phyloP scores from a whole-genome alignment of 2,329 filamentous ascomycete genomes.

The Dactylellina leptospora region DNA sequence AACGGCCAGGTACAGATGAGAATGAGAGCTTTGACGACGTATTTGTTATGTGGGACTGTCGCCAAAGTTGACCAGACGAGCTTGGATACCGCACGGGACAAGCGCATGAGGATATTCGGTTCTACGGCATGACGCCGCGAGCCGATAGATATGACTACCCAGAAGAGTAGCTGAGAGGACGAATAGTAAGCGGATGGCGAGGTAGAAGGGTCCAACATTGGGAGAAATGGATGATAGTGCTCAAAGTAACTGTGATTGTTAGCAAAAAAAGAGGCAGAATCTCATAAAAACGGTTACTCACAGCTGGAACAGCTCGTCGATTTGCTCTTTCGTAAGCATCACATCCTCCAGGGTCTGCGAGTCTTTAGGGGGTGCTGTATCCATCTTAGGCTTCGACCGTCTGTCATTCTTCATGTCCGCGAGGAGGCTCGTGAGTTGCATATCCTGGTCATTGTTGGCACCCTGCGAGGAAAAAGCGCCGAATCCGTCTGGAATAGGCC shows the following conservation, averaged over 20 bases:
- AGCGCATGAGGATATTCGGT: constrained; percentile 70
- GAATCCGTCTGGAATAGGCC: constrained; percentile 36
- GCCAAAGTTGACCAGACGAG: constrained; percentile 80
- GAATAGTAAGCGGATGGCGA: constrained; percentile 77
- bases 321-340: constrained; percentile 71
- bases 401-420: constrained; percentile 52
- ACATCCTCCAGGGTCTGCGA: constrained; percentile 71
- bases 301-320: constrained; percentile 73
- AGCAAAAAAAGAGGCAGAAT: too few species aligned
- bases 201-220: constrained; percentile 74
- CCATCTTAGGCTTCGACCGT: constrained; percentile 54
- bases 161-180: constrained; percentile 83
- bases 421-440: constrained; percentile 41
- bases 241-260: constrained; percentile 72
- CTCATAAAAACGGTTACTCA: constrained; percentile 12
- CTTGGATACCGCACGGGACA: constrained; percentile 73
- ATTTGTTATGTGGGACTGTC: constrained; percentile 79
- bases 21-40: constrained; percentile 81
- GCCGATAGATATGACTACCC: constrained; percentile 80
- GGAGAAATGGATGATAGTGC: constrained; percentile 79
- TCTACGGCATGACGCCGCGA: constrained; percentile 74
- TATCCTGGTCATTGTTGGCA: constrained; percentile 34
- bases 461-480: constrained; percentile 24
- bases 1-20: constrained; percentile 83
- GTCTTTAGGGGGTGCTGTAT: constrained; percentile 60